phyloP scores from a whole-genome alignment of 129 eudicot genomes.

The Pulicaria dysenterica region DNA sequence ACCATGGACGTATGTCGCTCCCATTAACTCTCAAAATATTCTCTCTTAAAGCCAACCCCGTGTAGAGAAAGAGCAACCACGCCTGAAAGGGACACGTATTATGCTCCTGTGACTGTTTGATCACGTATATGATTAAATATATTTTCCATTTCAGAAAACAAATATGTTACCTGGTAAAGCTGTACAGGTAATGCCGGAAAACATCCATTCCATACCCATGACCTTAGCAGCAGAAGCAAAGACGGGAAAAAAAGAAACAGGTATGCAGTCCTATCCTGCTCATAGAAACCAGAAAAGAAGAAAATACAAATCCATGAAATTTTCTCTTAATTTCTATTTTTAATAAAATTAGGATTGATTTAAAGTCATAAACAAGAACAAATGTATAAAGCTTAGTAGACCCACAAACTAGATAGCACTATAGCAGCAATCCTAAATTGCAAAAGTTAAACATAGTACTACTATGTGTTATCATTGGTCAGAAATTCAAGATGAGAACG shows the following conservation, averaged over 20 bases:
- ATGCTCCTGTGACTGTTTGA: not conserved
- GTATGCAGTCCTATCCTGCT: conserved; percentile 85
- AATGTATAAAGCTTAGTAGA: too few species aligned
- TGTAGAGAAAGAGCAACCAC: conserved; percentile 92
- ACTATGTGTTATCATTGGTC: too few species aligned
- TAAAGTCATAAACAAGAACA: too few species aligned
- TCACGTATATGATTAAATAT: not conserved
- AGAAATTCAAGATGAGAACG: too few species aligned
- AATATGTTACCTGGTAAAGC: conserved; percentile 71
- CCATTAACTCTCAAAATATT: conserved; percentile 90
- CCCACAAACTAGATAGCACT: too few species aligned
- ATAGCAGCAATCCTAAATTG: too few species aligned
- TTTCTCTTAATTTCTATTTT: not conserved
- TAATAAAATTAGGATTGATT: too few species aligned
- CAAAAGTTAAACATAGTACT: too few species aligned
- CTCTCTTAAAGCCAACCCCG: conserved; percentile 89
- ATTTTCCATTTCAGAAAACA: not conserved
- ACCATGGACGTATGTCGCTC: conserved; percentile 97
- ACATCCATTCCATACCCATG: conserved; percentile 83
- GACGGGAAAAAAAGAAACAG: conserved; percentile 83
- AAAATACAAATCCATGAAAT: not conserved
- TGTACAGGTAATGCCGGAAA: conserved; percentile 94
- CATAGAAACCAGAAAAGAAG: conserved; percentile 21
- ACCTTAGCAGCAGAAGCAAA: conserved; percentile 62
- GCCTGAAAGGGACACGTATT: conserved; percentile 56